These are phyloP conservation scores for Arthromyces matolae DNA, from an alignment of 768 basidiomycete species.

Conservation along the genomic window DNA sequence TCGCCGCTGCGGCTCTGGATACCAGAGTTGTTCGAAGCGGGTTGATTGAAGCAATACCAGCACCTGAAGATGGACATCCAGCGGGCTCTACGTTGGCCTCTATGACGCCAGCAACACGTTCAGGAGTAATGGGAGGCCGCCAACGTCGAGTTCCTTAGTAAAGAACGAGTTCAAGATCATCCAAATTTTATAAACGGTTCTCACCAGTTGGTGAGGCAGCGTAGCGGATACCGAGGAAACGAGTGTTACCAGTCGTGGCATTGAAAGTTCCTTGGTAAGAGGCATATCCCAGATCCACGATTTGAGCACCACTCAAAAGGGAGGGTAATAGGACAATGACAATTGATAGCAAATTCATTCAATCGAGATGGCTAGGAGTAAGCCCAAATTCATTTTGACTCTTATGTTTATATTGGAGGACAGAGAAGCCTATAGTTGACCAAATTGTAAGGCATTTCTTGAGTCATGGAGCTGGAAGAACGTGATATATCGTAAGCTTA, in stretches of 20 bases:
- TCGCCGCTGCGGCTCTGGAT: slow-evolving; percentile 3
- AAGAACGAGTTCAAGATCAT: neutral
- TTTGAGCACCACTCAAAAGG: slow-evolving; percentile 8
- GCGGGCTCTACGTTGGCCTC: slow-evolving; percentile 29
- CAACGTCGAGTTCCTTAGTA: slow-evolving; percentile 31
- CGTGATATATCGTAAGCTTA: too few species aligned
- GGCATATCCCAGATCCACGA: slow-evolving; percentile 44
- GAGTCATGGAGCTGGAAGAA: too few species aligned
- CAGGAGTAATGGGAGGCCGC: slow-evolving; percentile 29
- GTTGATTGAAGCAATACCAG: slow-evolving; percentile 27
- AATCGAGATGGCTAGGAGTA: neutral
- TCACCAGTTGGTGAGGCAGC: slow-evolving; percentile 46
- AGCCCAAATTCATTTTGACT: too few species aligned
- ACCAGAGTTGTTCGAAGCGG: slow-evolving; percentile 22
- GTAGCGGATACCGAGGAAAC: slow-evolving; percentile 44
- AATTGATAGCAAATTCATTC: neutral
- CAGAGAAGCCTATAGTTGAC: too few species aligned
- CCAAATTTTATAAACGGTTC: slow-evolving; percentile 1
- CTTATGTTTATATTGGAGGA: too few species aligned
- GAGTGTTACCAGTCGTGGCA: slow-evolving; percentile 27
- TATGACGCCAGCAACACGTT: slow-evolving; percentile 24
- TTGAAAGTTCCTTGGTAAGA: slow-evolving; percentile 39
- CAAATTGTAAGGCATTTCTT: too few species aligned
- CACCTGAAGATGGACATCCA: slow-evolving; percentile 26
- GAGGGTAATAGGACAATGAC: neutral